Percentiles rank a stretch among this genome's conserved stretches.
These are phyloP conservation scores for Pythium pyrilobum DNA, from an alignment of 352 stramenopile species.

Conservation along the genomic window DNA sequence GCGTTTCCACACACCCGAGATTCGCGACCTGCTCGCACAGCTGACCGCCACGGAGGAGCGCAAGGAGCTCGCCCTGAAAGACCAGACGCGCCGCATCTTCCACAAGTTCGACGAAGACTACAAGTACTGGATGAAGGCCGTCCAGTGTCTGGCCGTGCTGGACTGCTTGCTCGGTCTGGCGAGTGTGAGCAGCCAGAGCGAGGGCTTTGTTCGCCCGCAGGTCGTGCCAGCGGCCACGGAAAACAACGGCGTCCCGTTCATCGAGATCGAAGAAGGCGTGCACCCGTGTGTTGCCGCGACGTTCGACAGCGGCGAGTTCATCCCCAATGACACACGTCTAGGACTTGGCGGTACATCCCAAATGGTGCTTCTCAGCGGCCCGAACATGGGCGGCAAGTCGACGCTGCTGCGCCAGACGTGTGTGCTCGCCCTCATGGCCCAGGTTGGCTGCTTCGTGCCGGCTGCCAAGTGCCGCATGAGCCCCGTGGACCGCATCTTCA, in stretches of 20 bases:
- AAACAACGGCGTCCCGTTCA: slow-evolving; percentile 56
- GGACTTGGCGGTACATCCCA: slow-evolving; percentile 57
- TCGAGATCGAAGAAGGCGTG: slow-evolving; percentile 91
- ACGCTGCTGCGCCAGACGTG: slow-evolving; percentile 98
- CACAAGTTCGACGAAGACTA: slow-evolving; percentile 95
- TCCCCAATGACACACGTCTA: slow-evolving; percentile 95
- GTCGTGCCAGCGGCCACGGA: slow-evolving; percentile 70
- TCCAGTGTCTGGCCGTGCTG: slow-evolving; percentile 90
- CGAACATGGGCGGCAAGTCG: slow-evolving; percentile 99
- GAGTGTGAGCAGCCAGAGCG: slow-evolving; percentile 89
- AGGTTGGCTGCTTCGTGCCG: slow-evolving; percentile 99
- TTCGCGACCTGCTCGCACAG: slow-evolving; percentile 72
- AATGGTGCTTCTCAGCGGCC: slow-evolving; percentile 94
- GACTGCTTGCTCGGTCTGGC: slow-evolving; percentile 95
- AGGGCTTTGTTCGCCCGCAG: slow-evolving; percentile 89
- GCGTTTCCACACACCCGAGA: slow-evolving; percentile 87
- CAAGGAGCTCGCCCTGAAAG: slow-evolving; percentile 78
- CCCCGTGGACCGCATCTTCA: slow-evolving; percentile 99
- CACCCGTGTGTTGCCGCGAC: slow-evolving; percentile 93
- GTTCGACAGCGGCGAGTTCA: slow-evolving; percentile 89
- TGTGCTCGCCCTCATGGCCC: slow-evolving; percentile 96
- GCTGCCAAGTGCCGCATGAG: slow-evolving; percentile 92
- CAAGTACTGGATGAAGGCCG: slow-evolving; percentile 91
- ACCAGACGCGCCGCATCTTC: slow-evolving; percentile 92
- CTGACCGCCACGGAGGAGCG: slow-evolving; percentile 75